Evolutionary conservation across 768 basidiomycete genomes (phyloP), one percentile per base, ranked within the genome.

Genomic region (Tylopilus intermedius): DNA sequence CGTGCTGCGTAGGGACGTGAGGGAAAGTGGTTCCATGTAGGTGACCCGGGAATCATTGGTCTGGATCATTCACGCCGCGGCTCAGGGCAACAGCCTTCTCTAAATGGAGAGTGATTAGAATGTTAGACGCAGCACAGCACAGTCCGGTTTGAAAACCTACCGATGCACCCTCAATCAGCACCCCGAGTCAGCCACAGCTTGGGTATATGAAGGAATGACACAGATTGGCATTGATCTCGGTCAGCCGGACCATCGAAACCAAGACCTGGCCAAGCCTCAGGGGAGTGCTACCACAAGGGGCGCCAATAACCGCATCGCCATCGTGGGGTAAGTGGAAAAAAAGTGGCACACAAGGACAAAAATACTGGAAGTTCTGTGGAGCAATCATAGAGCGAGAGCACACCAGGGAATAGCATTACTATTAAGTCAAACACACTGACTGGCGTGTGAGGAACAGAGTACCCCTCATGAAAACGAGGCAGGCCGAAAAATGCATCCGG

Each of bases 1-100:
- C 66, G 45, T 67, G 66, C 66, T 67, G 66, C 64, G 66, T 58
- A 60, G 51, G 66, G 53, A 55, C 48, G 59, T 50, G 58, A 67
- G 59, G 56, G 38, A 67, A 67, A 59, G 50, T 57, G 58, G 47
- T 57, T 56, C 39, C 58, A 59, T n/a, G 51, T 49, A 62, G 60
- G 59, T 50, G 47, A 45, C 50, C 64, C 66, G 66, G 62, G 59
- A 67, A 61, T 55, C 63, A 54, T 30, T 56, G 66, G 66, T 61
- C 68, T 70, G 62, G 66, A 56, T 65, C 66, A 59, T 53, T 60
- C 58, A 53, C 56, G 30, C 67, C 61, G 59, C 62, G 67, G 66
- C 64, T 58, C 62, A 66, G 59, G 61, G 66, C 32, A 66, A 67
- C 65, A 63, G 65, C 66, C 66, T 62, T 44, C 64, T 54, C 49